These are phyloP conservation scores for Naumovozyma castellii DNA, from an alignment of 805 yeast genomes.

Conservation along the genomic window DNA sequence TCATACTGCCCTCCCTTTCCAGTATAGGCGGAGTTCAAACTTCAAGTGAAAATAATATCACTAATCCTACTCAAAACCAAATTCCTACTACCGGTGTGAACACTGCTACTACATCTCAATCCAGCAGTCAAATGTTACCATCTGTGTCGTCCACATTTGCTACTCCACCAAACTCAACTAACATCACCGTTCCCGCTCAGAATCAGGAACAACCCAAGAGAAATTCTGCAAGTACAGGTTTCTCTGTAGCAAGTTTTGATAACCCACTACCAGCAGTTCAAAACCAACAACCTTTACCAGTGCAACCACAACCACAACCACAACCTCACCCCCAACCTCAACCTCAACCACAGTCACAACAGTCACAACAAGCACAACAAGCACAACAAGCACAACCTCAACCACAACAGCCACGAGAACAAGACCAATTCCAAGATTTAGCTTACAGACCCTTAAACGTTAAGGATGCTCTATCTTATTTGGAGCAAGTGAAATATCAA, in stretches of 20 bases:
- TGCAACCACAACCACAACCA: background rate
- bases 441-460: constrained; percentile 79
- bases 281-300: constrained; percentile 1
- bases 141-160: background rate
- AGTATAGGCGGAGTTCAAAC: background rate
- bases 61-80: background rate
- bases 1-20: background rate
- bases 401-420: constrained; percentile 15
- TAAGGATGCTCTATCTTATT: constrained; percentile 87
- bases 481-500: constrained; percentile 91
- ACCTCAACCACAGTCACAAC: background rate
- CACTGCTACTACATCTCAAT: constrained; percentile 12
- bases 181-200: background rate
- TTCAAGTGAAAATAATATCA: background rate
- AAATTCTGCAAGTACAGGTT: constrained; percentile 8
- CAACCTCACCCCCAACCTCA: constrained; percentile 1
- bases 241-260: constrained; percentile 26
- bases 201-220: constrained; percentile 4
- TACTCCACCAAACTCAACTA: constrained; percentile 5
- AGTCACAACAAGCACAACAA: constrained; percentile 5
- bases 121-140: constrained; percentile 4
- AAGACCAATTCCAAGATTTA: constrained; percentile 13
- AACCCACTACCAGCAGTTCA: constrained; percentile 21
- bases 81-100: background rate
- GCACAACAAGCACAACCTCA: constrained; percentile 4